Evolutionary conservation across 1,284 basidiomycete species (phyloP), one percentile per base, ranked within the genome.

Genomic region (Earliella scabrosa): DNA sequence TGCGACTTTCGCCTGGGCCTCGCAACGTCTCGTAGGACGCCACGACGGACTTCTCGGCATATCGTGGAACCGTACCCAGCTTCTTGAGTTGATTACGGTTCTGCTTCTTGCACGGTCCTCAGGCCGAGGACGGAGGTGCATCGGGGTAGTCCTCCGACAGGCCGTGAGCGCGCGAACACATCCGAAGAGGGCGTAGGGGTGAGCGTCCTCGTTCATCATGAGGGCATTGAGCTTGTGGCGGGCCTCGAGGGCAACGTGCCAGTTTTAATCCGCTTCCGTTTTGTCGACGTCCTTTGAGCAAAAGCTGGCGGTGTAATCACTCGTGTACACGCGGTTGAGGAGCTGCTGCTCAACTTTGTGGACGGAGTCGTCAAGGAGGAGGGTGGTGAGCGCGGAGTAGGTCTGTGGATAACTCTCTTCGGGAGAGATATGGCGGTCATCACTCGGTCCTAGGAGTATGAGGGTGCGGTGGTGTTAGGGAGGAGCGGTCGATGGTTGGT

Each of bases 321-420:
- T 76, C 55, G 93, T 79, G 64, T 86, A 89, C 14, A 93, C 72
- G 64, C 93, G 91, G 66, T 90, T 93, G 74, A 82, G 88, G 0
- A 92, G 93, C 66, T 95, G 93, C 26, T 90, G 73, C 18, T 76
- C 78, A 0, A 91, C 92, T 69, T 95, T 95, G 40, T 77, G 76
- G 7, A 83, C 81, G 2, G 91, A 92, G 68, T 95, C 93, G 66
- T 95, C 93, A 13, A 95, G 77, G 16, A 95, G 80, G 18, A 95
- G 71, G 0, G 93, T 94, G 2, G 89, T 88, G 16, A 74, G 66
- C 0, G 87, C 82, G 0, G 85, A 87, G 64, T 91, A 87, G 1
- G 35, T 59, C 56, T 63, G 59, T 6, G 56, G 51, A n/a, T 52
- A 47, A 6, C 29, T 21, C n/a, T 45, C 14, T 29, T 10, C 24